These are phyloP conservation scores for Colletotrichum cuscutae DNA, from an alignment of 2,329 filamentous ascomycete species.

Conservation along the genomic window DNA sequence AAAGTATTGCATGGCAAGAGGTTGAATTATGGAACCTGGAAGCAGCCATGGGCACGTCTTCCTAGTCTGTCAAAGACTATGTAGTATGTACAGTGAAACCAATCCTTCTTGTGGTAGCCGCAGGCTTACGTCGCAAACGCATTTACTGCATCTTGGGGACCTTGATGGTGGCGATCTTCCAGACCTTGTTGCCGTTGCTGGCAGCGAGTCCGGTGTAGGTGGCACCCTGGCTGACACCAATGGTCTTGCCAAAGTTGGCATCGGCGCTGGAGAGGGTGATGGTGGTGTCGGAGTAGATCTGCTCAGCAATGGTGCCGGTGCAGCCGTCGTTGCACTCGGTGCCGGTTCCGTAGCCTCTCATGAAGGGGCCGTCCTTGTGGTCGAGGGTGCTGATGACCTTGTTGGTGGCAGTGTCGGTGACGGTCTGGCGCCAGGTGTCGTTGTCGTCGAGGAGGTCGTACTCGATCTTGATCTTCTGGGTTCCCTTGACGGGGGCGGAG, in stretches of 20 bases:
- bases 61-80: slow-evolving; percentile 30
- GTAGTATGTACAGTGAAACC: slow-evolving; percentile 27
- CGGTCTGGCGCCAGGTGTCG: slow-evolving; percentile 39
- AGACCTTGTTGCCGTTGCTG: slow-evolving; percentile 48
- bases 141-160: slow-evolving; percentile 39
- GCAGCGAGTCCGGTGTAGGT: slow-evolving; percentile 43
- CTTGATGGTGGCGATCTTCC: slow-evolving; percentile 48
- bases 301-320: slow-evolving; percentile 49
- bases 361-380: slow-evolving; percentile 46
- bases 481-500: slow-evolving; percentile 14
- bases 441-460: slow-evolving; percentile 40
- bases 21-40: not conserved
- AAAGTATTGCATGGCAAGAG: not conserved
- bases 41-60: not conserved
- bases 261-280: slow-evolving; percentile 49
- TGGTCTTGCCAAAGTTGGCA: slow-evolving; percentile 42
- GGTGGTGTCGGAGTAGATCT: slow-evolving; percentile 51
- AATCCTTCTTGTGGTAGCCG: not conserved
- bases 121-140: not conserved
- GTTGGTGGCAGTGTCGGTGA: slow-evolving; percentile 49
- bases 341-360: slow-evolving; percentile 52
- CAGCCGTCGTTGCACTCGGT: slow-evolving; percentile 51
- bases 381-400: slow-evolving; percentile 46
- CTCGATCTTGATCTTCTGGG: not conserved
- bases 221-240: slow-evolving; percentile 42